Percentiles rank a stretch among this genome's conserved stretches.
Conservation (phyloP, 148 eudicot species). For the Chenopodium quinoa region DNA sequence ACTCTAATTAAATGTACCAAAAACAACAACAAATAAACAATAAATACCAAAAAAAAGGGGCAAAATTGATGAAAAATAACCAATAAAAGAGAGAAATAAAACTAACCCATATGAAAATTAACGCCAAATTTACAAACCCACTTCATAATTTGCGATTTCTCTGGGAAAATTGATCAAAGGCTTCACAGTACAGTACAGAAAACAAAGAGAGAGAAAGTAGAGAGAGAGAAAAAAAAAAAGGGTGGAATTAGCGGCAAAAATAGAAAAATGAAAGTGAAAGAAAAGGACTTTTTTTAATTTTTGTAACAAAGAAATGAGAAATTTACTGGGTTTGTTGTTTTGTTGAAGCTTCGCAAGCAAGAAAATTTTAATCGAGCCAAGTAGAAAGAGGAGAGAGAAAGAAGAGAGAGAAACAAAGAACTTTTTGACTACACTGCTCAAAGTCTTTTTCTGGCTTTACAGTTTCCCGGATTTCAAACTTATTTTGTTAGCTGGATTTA, state of each 20-base stretch:
- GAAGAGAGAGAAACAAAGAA: background rate
- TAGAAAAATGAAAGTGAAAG: constrained; percentile 31
- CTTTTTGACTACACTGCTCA: constrained; percentile 32
- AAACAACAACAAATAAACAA: background rate
- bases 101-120: constrained; percentile 30
- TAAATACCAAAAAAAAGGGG: background rate
- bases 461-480: constrained; percentile 30
- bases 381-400: constrained; percentile 9
- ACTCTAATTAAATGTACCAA: background rate
- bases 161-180: constrained; percentile 3
- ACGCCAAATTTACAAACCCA: constrained; percentile 16
- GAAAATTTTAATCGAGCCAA: constrained; percentile 20
- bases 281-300: constrained; percentile 1
- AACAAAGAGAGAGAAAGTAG: constrained; percentile 8
- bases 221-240: background rate
- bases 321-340: background rate
- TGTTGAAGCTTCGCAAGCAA: constrained; percentile 36
- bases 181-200: background rate
- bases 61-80: constrained; percentile 15
- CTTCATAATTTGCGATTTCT: constrained; percentile 3
- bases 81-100: background rate
- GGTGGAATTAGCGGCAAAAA: constrained; percentile 38
- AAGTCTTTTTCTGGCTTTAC: constrained; percentile 12
- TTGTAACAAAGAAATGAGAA: background rate
- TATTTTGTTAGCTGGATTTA: constrained; percentile 17